Evolutionary conservation across 257 asterid species (phyloP).

Genomic region (Plectranthus barbatus): DNA sequence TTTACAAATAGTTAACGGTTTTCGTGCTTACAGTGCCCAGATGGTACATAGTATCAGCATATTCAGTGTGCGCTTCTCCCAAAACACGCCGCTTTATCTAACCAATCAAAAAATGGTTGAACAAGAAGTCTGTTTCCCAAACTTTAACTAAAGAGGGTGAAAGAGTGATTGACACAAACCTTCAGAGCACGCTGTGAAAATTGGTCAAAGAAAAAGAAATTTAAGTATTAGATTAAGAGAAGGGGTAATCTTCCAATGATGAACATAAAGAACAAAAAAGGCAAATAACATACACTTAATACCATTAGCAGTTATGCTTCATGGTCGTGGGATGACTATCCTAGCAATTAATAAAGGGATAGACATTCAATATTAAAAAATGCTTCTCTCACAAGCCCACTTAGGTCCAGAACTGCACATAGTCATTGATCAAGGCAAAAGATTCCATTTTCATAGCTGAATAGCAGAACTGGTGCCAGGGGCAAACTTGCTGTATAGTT

Average conservation of each 20-base stretch:
- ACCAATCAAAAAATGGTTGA: constrained; percentile 18
- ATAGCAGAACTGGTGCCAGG: neutral
- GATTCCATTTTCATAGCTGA: neutral
- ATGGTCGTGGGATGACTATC: neutral
- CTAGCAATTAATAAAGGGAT: neutral
- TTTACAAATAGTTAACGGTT: neutral
- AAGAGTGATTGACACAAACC: constrained; percentile 42
- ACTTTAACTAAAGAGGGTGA: constrained; percentile 19
- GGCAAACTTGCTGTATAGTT: neutral
- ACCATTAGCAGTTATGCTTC: constrained; percentile 1
- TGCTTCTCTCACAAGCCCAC: neutral
- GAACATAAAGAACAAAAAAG: neutral
- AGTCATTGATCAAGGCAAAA: neutral
- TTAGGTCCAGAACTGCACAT: neutral
- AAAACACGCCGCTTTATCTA: constrained; percentile 81
- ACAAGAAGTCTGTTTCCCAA: constrained; percentile 13
- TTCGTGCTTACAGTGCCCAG: constrained; percentile 73
- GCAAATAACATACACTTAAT: neutral
- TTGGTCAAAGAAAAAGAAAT: constrained; percentile 14
- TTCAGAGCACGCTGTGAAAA: constrained; percentile 77
- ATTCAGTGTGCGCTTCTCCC: constrained; percentile 76
- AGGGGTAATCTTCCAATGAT: neutral
- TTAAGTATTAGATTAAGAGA: constrained; percentile 22
- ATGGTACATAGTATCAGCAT: constrained; percentile 89
- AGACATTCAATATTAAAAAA: neutral